phyloP scores from a whole-genome alignment of 345 rosid species.

The Psidium friedrichsthalianum region DNA sequence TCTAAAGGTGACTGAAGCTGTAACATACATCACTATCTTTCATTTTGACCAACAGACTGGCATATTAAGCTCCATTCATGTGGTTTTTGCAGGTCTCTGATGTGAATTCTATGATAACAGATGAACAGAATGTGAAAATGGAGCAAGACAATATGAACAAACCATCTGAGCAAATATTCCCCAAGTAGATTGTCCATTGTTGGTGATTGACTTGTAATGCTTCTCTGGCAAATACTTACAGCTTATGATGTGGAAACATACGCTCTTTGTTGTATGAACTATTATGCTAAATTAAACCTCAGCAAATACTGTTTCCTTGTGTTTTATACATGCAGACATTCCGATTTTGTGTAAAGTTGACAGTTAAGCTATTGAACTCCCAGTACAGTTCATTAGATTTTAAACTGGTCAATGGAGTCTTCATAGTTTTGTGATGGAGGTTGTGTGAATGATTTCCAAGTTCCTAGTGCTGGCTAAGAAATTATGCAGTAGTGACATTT shows the following conservation, averaged over 20 bases:
- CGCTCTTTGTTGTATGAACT: neutral
- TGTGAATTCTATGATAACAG: conserved; percentile 39
- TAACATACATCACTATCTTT: neutral
- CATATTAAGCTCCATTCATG: neutral
- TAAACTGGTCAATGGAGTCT: neutral
- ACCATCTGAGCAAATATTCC: conserved; percentile 36
- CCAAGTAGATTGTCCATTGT: conserved; percentile 14
- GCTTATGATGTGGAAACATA: neutral
- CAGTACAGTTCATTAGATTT: neutral
- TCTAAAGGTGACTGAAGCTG: conserved; percentile 29
- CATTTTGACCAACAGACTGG: neutral
- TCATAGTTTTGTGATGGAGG: neutral
- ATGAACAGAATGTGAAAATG: conserved; percentile 49
- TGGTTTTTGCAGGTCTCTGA: conserved; percentile 37
- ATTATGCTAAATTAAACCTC: neutral
- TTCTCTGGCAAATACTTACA: neutral
- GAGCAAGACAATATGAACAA: conserved; percentile 54
- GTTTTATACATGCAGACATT: neutral
- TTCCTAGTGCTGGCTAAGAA: neutral
- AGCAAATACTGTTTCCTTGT: neutral
- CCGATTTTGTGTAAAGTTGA: neutral
- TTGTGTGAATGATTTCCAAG: neutral
- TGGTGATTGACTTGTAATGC: neutral
- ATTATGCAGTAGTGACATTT: neutral
- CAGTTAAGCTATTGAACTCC: neutral